Evolutionary conservation across 1,139 yeast genomes (phyloP), one percentile per base, ranked within the genome.

Genomic region (Geotrichum restrictum): DNA sequence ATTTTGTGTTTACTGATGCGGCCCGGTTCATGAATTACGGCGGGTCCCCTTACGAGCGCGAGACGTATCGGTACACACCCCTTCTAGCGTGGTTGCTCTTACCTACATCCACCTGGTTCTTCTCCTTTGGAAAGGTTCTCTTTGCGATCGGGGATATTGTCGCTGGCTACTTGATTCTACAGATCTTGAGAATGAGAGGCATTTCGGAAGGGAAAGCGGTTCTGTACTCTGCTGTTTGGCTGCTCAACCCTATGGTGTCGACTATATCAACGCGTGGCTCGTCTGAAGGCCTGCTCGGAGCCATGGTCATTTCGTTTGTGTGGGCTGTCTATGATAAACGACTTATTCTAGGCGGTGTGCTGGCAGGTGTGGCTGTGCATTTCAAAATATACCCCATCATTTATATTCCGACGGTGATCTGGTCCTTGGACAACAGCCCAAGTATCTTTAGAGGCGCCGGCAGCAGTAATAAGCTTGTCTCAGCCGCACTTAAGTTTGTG

Each of bases 251-350:
- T 11, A 87, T 93, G 94, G 98, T 91, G 0, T 81, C 86, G 32
- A 89, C 96, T 1, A 93, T 93, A 43, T 84, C 95, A 57, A 89
- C 98, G 0, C 74, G 98, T 52, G 98, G 98, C 0, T 87, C 95
- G 19, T 85, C 96, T 0, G 98, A 93, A 65, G 91, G 97, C 57
- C 75, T 93, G 1, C 71, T 93, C 45, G 88, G 95, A 0, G 91
- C 87, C 24, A 73, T 91, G 62, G 78, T 89, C 2, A 79, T 89
- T 77, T 67, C 77, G 13, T 73, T 84, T 42, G 59, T 73, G 36
- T 73, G 72, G 69, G 69, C 73, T 0, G 72, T 87, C 1, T 82
- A 79, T 59, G 65, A 65, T 10, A 68, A 70, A 1, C 63, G 71
- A 31, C 61, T 71, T 32, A 53, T 72, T 0, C n/a, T 74, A 13